These are phyloP conservation scores for Podaxis sp. DNA, from an alignment of 768 basidiomycete species.

Conservation along the genomic window DNA sequence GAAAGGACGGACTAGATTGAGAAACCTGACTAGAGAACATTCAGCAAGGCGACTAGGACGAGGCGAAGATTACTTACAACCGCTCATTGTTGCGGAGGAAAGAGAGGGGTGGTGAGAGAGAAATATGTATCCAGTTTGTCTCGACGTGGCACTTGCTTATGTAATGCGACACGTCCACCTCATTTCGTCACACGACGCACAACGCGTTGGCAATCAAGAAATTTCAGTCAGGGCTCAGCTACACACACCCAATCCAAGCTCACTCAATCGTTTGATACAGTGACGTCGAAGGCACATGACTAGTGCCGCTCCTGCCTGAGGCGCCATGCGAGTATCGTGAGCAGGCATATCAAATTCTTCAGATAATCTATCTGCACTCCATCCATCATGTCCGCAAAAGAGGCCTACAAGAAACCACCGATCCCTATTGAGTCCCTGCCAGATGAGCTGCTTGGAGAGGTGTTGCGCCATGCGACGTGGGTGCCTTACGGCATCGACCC, in stretches of 20 bases:
- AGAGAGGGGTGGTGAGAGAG: not conserved
- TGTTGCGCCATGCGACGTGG: slow-evolving; percentile 26
- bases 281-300: not conserved
- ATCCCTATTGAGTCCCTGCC: slow-evolving; percentile 22
- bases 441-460: slow-evolving; percentile 26
- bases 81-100: slow-evolving; percentile 62
- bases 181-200: not conserved
- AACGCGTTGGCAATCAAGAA: not conserved
- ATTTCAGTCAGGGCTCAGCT: not conserved
- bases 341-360: not conserved
- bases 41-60: not conserved
- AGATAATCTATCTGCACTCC: no score
- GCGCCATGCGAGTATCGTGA: not conserved
- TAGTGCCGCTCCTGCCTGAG: not conserved
- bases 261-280: not conserved
- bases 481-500: slow-evolving; percentile 22
- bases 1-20: slow-evolving; percentile 98
- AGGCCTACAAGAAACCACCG: slow-evolving; percentile 13
- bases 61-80: slow-evolving; percentile 52
- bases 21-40: slow-evolving; percentile 76
- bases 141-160: slow-evolving; percentile 9
- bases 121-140: slow-evolving; percentile 1
- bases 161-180: slow-evolving; percentile 3
- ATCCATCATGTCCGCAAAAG: slow-evolving; percentile 21
- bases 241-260: no score